Evolutionary conservation across 2,329 filamentous ascomycete species (phyloP).

Genomic region (Penicillium oxalicum): DNA sequence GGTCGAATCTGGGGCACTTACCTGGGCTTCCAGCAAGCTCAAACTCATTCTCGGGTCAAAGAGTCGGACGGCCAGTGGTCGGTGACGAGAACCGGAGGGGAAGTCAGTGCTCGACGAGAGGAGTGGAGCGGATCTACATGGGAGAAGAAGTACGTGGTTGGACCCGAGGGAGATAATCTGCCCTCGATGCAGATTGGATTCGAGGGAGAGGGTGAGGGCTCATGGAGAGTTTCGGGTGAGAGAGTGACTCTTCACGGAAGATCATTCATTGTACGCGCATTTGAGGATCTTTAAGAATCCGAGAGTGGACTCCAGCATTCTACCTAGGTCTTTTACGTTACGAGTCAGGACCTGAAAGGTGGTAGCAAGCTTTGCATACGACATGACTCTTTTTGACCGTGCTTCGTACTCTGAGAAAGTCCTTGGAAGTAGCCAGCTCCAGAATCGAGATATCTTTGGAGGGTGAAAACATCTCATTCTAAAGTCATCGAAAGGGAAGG

Average conservation of each 20-base stretch:
- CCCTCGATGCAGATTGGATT: conserved; percentile 19
- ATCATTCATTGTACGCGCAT: conserved; percentile 23
- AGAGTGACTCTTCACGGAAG: conserved; percentile 15
- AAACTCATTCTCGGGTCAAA: conserved; percentile 11
- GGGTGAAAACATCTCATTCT: too few relatives aligned
- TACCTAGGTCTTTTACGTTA: too few relatives aligned
- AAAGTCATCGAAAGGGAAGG: too few relatives aligned
- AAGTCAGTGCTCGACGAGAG: conserved; percentile 28
- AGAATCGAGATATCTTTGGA: too few relatives aligned
- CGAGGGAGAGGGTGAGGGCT: conserved; percentile 10
- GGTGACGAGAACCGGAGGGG: conserved; percentile 17
- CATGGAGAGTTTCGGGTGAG: conserved; percentile 16
- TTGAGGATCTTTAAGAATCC: conserved; percentile 16
- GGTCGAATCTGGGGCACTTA: conserved; percentile 28
- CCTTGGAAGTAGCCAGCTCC: too few relatives aligned
- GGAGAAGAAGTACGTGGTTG: conserved; percentile 17
- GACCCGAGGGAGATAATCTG: conserved; percentile 7
- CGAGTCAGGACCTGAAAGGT: too few relatives aligned
- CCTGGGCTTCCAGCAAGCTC: conserved; percentile 24
- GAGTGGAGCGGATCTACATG: conserved; percentile 19
- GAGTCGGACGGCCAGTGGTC: conserved; percentile 7
- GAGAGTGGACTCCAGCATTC: background rate
- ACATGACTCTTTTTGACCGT: too few relatives aligned
- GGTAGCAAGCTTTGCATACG: too few relatives aligned
- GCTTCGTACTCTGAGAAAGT: too few relatives aligned